A percentile compares a stretch with the other conserved stretches of the same genome.
phyloP scores from a whole-genome alignment of 768 basidiomycete species.

The Pisolithus marmoratus region DNA sequence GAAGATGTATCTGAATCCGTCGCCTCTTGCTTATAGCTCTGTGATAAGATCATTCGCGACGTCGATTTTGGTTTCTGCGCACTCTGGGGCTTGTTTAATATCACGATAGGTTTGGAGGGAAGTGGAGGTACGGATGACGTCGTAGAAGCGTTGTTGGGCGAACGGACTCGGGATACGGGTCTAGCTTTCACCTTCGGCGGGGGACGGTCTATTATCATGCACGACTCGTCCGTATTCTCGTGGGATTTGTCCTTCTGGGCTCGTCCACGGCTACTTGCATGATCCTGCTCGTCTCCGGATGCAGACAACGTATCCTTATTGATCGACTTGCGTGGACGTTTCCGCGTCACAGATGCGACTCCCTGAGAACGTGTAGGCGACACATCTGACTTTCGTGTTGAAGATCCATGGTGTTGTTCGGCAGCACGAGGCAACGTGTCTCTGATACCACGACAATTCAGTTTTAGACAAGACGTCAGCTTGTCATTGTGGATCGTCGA shows the following conservation, averaged over 20 bases:
- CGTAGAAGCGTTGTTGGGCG: slow-evolving; percentile 5
- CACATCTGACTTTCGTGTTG: slow-evolving; percentile 17
- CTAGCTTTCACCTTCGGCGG: slow-evolving; percentile 7
- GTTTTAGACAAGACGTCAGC: slow-evolving; percentile 50
- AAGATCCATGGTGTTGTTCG: slow-evolving; percentile 3
- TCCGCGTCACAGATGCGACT: slow-evolving; percentile 11
- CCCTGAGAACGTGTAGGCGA: slow-evolving; percentile 21
- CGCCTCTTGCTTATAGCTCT: slow-evolving; percentile 8
- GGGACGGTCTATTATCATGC: slow-evolving; percentile 9
- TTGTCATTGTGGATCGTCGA: slow-evolving; percentile 63
- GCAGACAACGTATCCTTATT: slow-evolving; percentile 16
- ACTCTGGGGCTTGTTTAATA: no score
- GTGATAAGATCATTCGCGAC: slow-evolving; percentile 17
- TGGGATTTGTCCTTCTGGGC: slow-evolving; percentile 6
- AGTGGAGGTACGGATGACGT: not conserved
- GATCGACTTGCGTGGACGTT: slow-evolving; percentile 19
- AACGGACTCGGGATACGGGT: slow-evolving; percentile 7
- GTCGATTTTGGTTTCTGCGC: slow-evolving; percentile 6
- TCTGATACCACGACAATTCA: slow-evolving; percentile 48
- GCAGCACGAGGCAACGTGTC: slow-evolving; percentile 11
- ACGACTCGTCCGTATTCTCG: slow-evolving; percentile 1
- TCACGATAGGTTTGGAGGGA: no score
- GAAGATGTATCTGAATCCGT: slow-evolving; percentile 22
- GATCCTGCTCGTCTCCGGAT: slow-evolving; percentile 9
- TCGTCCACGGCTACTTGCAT: slow-evolving; percentile 5